Evolutionary conservation across 192 early-diverging fungal species (phyloP).

Genomic region (Gonapodya prolifera): DNA sequence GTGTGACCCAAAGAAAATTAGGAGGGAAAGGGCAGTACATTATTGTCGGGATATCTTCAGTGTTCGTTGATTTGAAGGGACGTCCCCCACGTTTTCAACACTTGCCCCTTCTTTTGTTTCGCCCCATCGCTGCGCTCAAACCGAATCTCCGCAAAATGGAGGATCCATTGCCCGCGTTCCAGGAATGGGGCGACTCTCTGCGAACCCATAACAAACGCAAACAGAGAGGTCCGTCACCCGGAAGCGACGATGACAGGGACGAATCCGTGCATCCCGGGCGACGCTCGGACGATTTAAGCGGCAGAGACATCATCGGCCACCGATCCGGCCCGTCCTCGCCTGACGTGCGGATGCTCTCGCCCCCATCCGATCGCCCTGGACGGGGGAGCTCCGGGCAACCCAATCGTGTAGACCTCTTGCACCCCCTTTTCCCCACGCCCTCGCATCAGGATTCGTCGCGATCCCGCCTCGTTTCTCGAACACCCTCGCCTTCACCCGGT

Average conservation of each 20-base stretch:
- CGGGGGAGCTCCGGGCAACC: neutral
- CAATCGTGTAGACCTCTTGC: neutral
- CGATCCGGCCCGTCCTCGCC: neutral
- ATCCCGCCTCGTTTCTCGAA: neutral
- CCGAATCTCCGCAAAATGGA: too few species aligned
- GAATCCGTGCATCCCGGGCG: neutral
- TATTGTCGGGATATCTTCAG: too few species aligned
- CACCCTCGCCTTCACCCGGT: neutral
- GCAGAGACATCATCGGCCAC: too few species aligned
- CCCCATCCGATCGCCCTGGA: neutral
- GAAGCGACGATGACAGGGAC: neutral
- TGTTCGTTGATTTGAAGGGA: neutral
- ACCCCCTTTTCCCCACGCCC: neutral
- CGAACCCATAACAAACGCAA: neutral
- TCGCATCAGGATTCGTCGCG: neutral
- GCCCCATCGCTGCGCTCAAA: too few species aligned
- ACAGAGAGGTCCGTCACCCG: neutral
- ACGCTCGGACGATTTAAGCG: too few species aligned
- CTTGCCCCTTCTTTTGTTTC: too few species aligned
- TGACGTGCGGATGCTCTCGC: neutral
- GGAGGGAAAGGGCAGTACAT: too few species aligned
- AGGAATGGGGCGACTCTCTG: neutral
- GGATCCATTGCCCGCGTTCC: neutral
- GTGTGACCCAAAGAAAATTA: too few species aligned
- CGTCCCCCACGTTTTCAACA: too few species aligned